Evolutionary conservation across 371 early-diverging fungal genomes (phyloP).

Genomic region (Batkoa obscura): DNA sequence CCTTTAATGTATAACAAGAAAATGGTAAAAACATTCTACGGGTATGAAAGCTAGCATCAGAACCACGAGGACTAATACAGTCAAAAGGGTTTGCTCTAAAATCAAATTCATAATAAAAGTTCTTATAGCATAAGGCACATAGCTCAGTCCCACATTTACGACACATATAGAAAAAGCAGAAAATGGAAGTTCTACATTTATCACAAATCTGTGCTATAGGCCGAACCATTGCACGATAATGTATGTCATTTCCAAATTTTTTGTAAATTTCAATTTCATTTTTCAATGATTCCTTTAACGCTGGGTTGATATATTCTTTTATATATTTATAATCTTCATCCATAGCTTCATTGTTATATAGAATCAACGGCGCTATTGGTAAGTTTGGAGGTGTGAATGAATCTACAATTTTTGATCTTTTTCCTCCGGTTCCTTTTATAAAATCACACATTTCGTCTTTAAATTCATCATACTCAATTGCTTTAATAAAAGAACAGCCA

Average conservation of each 20-base stretch:
- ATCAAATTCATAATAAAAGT: conserved; percentile 11
- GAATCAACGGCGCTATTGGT: background rate
- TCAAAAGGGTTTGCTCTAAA: too few relatives aligned
- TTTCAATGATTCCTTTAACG: background rate
- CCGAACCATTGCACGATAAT: background rate
- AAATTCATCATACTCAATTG: background rate
- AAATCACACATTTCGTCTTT: background rate
- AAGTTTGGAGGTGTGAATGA: background rate
- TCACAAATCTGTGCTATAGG: conserved; percentile 25
- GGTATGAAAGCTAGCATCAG: conserved; percentile 1
- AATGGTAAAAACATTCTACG: conserved; percentile 15
- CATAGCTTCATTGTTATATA: background rate
- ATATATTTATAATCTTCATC: background rate
- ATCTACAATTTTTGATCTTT: background rate
- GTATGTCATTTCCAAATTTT: background rate
- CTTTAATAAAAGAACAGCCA: background rate
- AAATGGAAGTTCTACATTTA: conserved; percentile 19
- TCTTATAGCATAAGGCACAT: conserved; percentile 27
- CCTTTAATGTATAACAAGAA: conserved; percentile 12
- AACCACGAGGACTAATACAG: too few relatives aligned
- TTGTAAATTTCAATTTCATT: background rate
- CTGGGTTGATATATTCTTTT: background rate
- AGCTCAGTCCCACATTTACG: conserved; percentile 26
- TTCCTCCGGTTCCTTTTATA: background rate
- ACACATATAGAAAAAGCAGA: conserved; percentile 29